Conservation (phyloP, 2,329 filamentous ascomycete species). For the Penicillium rolfsii region DNA sequence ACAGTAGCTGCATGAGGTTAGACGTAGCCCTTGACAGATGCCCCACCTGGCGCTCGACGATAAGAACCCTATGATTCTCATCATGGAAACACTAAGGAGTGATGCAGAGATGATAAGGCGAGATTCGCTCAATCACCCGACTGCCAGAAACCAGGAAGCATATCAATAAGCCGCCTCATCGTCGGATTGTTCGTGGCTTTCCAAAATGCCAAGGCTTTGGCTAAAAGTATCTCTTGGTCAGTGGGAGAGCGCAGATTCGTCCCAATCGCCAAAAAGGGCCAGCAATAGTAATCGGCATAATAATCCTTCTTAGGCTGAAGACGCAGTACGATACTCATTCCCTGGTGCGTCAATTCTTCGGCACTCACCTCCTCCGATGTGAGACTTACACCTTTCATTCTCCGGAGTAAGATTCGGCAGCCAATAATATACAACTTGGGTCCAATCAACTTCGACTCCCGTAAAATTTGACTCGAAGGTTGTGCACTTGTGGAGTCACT, state of each 20-base stretch:
- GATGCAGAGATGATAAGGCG: neutral
- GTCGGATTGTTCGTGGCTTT: constrained; percentile 29
- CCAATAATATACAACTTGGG: constrained; percentile 24
- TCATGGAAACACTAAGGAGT: neutral
- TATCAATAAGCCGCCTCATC: constrained; percentile 27
- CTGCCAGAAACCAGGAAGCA: constrained; percentile 17
- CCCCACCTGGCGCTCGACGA: neutral
- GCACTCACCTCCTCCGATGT: neutral
- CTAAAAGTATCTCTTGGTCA: constrained; percentile 21
- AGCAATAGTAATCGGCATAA: constrained; percentile 35
- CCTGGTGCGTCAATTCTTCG: constrained; percentile 17
- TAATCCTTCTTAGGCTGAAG: constrained; percentile 28
- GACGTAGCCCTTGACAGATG: neutral
- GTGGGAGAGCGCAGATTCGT: constrained; percentile 9
- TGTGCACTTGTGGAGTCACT: neutral
- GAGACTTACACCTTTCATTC: constrained; percentile 1
- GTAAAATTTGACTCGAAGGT: neutral
- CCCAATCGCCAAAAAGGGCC: constrained; percentile 30
- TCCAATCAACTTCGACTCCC: constrained; percentile 2
- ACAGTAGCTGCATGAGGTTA: neutral
- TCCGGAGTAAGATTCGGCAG: constrained; percentile 21
- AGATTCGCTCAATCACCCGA: neutral
- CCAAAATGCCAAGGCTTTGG: constrained; percentile 27
- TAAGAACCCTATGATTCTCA: neutral
- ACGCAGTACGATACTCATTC: constrained; percentile 15